Evolutionary conservation across 345 rosid species (phyloP).

Genomic region (Citrus reticulata): DNA sequence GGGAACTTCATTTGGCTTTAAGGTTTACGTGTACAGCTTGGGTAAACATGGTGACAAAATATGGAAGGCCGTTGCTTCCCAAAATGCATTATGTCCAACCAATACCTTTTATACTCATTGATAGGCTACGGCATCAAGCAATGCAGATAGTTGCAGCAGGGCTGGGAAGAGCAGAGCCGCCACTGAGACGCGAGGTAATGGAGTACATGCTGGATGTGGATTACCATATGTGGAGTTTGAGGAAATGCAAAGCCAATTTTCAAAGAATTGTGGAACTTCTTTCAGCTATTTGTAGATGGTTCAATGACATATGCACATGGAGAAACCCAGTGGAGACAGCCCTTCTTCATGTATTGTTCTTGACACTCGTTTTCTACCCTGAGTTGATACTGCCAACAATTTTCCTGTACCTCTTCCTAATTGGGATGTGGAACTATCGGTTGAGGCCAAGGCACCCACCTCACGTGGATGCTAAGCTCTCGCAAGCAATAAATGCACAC

Average conservation of each 20-base stretch:
- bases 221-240: slow-evolving; percentile 82
- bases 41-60: slow-evolving; percentile 83
- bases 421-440: slow-evolving; percentile 92
- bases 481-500: slow-evolving; percentile 54
- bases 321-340: slow-evolving; percentile 79
- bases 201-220: slow-evolving; percentile 96
- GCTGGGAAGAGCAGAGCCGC: slow-evolving; percentile 84
- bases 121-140: slow-evolving; percentile 79
- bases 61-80: slow-evolving; percentile 86
- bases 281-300: slow-evolving; percentile 71
- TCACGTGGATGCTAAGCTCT: slow-evolving; percentile 86
- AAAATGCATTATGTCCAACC: slow-evolving; percentile 92
- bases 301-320: slow-evolving; percentile 77
- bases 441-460: slow-evolving; percentile 85
- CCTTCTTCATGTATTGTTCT: slow-evolving; percentile 66
- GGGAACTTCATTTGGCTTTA: slow-evolving; percentile 88
- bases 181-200: slow-evolving; percentile 71
- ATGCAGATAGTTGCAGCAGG: slow-evolving; percentile 78
- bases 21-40: slow-evolving; percentile 83
- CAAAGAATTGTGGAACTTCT: slow-evolving; percentile 69
- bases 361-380: slow-evolving; percentile 82
- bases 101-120: slow-evolving; percentile 64
- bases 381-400: slow-evolving; percentile 81
- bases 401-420: slow-evolving; percentile 78
- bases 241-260: slow-evolving; percentile 91